phyloP scores from a whole-genome alignment of 2,329 filamentous ascomycete species.

The Botrytis paeoniae region DNA sequence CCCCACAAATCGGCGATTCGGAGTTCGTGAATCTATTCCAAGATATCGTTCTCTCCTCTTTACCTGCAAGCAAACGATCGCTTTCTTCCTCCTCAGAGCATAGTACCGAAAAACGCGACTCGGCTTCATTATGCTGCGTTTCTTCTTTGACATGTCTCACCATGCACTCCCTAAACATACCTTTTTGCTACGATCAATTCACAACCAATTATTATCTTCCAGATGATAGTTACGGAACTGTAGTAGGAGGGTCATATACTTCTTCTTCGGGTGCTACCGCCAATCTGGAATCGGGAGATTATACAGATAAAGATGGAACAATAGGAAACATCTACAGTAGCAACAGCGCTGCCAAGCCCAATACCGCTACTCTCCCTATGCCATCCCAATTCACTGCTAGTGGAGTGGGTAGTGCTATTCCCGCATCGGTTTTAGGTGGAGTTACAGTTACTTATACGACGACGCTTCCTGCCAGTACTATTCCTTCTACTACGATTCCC shows the following conservation, averaged over 20 bases:
- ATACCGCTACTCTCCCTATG: constrained; percentile 44
- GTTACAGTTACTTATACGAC: constrained; percentile 37
- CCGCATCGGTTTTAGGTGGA: constrained; percentile 43
- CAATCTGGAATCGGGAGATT: constrained; percentile 47
- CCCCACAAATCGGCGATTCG: constrained; percentile 34
- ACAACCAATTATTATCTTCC: constrained; percentile 49
- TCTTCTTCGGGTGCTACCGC: constrained; percentile 39
- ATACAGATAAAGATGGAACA: constrained; percentile 40
- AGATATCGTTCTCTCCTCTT: constrained; percentile 36
- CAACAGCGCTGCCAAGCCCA: constrained; percentile 41
- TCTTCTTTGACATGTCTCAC: constrained; percentile 30
- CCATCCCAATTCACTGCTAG: constrained; percentile 46
- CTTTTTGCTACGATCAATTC: constrained; percentile 52
- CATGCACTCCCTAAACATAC: constrained; percentile 39
- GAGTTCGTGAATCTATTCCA: constrained; percentile 37
- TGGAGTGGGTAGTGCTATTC: constrained; percentile 47
- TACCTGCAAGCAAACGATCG: constrained; percentile 30
- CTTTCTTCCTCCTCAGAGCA: neutral
- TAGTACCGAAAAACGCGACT: constrained; percentile 4
- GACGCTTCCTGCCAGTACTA: constrained; percentile 30
- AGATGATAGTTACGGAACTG: constrained; percentile 46
- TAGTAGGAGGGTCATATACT: constrained; percentile 45
- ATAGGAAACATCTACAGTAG: constrained; percentile 46
- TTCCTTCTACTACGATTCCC: constrained; percentile 20
- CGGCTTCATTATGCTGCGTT: constrained; percentile 33